Percentiles rank a stretch among this genome's conserved stretches.
phyloP scores from a whole-genome alignment of 257 asterid genomes.

The Gardenia jasminoides region DNA sequence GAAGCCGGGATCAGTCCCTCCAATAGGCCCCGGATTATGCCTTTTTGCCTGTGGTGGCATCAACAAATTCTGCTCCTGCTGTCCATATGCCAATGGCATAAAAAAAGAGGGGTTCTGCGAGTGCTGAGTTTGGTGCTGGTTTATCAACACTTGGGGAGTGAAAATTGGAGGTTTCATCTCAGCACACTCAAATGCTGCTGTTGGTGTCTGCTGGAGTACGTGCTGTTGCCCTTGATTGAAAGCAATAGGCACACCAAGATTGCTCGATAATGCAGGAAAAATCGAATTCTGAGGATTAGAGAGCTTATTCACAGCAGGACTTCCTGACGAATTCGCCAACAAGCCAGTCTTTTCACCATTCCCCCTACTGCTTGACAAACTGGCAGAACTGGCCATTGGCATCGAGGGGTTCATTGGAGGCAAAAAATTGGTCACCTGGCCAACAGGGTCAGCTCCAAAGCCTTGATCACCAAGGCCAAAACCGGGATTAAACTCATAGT shows the following conservation, averaged over 20 bases:
- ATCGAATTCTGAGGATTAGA: slow-evolving; percentile 28
- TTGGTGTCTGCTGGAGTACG: slow-evolving; percentile 12
- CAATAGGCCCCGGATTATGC: slow-evolving; percentile 45
- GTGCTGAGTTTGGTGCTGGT: slow-evolving; percentile 68
- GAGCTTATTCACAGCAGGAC: slow-evolving; percentile 29
- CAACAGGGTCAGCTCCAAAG: slow-evolving; percentile 37
- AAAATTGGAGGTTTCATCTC: slow-evolving; percentile 60
- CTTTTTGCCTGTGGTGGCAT: slow-evolving; percentile 65
- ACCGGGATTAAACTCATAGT: slow-evolving; percentile 53
- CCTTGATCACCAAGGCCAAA: slow-evolving; percentile 75
- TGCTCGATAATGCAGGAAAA: slow-evolving; percentile 39
- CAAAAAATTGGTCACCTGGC: slow-evolving; percentile 38
- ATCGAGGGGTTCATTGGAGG: slow-evolving; percentile 33
- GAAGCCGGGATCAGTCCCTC: slow-evolving; percentile 38
- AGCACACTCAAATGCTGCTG: slow-evolving; percentile 38
- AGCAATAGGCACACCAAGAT: slow-evolving; percentile 38
- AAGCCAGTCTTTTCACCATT: slow-evolving; percentile 41
- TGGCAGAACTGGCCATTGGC: slow-evolving; percentile 20
- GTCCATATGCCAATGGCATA: slow-evolving; percentile 52
- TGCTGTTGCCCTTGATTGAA: slow-evolving; percentile 37
- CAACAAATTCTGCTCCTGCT: slow-evolving; percentile 50
- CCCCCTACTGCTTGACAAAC: slow-evolving; percentile 37
- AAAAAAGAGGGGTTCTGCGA: slow-evolving; percentile 55
- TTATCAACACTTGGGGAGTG: slow-evolving; percentile 51
- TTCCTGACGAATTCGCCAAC: slow-evolving; percentile 32